Conservation (phyloP, 2,329 filamentous ascomycete species). For the Aspergillus floridensis region DNA sequence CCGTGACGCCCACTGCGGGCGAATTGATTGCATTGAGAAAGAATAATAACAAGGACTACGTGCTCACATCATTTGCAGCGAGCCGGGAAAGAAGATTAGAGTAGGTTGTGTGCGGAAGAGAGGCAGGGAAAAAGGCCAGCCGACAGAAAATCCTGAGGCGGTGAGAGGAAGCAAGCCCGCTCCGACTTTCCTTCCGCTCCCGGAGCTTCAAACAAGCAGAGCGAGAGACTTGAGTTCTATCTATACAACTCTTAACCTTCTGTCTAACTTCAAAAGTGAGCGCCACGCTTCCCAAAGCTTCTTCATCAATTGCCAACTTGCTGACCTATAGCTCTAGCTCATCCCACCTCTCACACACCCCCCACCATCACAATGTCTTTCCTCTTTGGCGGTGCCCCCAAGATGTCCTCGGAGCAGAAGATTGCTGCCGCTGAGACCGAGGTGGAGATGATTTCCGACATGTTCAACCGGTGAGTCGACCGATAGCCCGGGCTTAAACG, state of each 20-base stretch:
- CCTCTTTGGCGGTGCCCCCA: slow-evolving; percentile 69
- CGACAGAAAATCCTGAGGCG: slow-evolving; percentile 19
- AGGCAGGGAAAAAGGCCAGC: slow-evolving; percentile 1
- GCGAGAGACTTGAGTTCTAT: background rate
- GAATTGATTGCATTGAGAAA: slow-evolving; percentile 40
- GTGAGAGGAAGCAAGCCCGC: slow-evolving; percentile 6
- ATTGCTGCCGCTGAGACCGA: slow-evolving; percentile 94
- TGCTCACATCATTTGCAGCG: slow-evolving; percentile 25
- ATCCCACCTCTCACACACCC: background rate
- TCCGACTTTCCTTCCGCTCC: slow-evolving; percentile 15
- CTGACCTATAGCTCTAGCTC: background rate
- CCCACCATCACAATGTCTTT: slow-evolving; percentile 61
- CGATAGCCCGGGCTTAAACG: background rate
- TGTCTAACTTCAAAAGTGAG: background rate
- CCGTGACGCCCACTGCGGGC: slow-evolving; percentile 36
- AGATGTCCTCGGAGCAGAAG: slow-evolving; percentile 94
- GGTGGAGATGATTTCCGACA: slow-evolving; percentile 95
- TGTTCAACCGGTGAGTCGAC: slow-evolving; percentile 82
- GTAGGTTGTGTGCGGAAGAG: slow-evolving; percentile 12
- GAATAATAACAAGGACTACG: slow-evolving; percentile 14
- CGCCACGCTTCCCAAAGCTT: background rate
- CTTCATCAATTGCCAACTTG: background rate
- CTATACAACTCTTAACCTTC: background rate
- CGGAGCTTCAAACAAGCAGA: slow-evolving; percentile 10
- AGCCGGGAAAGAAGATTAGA: slow-evolving; percentile 13